Evolutionary conservation across 192 early-diverging fungal genomes (phyloP), one percentile per base, ranked within the genome.

Genomic region (Coemansia sp.): DNA sequence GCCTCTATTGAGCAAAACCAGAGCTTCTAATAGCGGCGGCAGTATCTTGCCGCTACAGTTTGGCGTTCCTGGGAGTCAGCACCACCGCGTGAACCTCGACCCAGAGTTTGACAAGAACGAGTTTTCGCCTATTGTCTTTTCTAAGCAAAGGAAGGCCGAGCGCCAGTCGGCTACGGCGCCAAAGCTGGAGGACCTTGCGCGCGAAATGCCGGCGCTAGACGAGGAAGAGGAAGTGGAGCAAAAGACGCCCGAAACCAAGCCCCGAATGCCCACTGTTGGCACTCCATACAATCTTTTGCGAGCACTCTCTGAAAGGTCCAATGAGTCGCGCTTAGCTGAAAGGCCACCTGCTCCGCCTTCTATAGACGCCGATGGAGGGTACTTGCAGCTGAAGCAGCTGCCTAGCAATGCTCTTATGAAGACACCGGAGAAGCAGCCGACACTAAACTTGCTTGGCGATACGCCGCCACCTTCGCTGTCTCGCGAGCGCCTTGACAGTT

Each of bases 241-340:
- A 40, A 58, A 46, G 48, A 70, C 68, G 9, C 68, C 68, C 4
- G 62, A 64, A 43, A 20, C 21, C 62, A 63, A 70, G n/a, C 34
- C 62, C 5, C 62, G 63, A 36, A 45, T 46, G 37, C 62, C 55
- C 21, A 38, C 43, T 3, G 46, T 28, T n/a, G 31, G 51, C 36
- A 70, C 73, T n/a, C 68, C 68, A 1, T 66, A 70, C 51, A 65
- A 59, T 8, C 39, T 65, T 16, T 36, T 75, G 36, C 66, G 73
- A 18, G 59, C 73, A 16, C 63, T 75, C 13, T 75, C 73, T 2
- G 73, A 75, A 51, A 75, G 64, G 24, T 75, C 67, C 21, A 64
- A 59, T 57, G 66, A 67, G 23, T 73, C 71, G 8, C 60, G 53
- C 28, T 18, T 56, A n/a, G 31, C 7, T 31, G 53, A 56, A 56